Evolutionary conservation across 495 filamentous ascomycete genomes (phyloP).

Genomic region (Lepraria neglecta): DNA sequence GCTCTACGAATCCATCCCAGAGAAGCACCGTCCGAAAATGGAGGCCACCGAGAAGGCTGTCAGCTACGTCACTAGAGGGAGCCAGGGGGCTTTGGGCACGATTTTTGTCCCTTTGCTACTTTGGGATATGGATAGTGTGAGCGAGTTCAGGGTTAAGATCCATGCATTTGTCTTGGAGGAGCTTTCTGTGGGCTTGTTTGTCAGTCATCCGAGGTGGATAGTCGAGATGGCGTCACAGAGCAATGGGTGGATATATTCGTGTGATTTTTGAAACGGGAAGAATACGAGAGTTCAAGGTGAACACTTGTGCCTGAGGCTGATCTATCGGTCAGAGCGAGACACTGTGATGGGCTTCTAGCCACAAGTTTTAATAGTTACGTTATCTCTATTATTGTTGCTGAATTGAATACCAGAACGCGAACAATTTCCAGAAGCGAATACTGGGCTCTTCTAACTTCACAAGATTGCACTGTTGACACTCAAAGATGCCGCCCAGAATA

Average conservation of each 20-base stretch:
- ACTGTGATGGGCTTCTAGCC: too few relatives aligned
- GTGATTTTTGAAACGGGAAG: not conserved
- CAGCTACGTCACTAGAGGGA: not conserved
- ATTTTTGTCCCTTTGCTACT: not conserved
- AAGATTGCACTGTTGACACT: too few relatives aligned
- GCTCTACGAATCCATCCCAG: not conserved
- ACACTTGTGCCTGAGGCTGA: too few relatives aligned
- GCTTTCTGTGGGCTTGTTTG: not conserved
- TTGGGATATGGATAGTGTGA: not conserved
- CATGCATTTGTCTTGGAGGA: conserved; percentile 1
- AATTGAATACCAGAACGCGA: too few relatives aligned
- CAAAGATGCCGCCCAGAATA: too few relatives aligned
- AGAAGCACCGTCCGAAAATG: not conserved
- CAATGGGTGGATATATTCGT: not conserved
- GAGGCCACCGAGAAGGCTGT: not conserved
- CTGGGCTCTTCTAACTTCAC: too few relatives aligned
- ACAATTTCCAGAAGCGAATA: too few relatives aligned
- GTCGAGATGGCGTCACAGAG: not conserved
- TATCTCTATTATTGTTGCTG: too few relatives aligned
- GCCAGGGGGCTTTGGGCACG: not conserved
- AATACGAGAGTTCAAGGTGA: not conserved
- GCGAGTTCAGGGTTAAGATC: not conserved
- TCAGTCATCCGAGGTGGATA: not conserved
- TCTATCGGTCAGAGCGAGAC: too few relatives aligned
- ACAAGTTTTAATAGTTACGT: too few relatives aligned